These are phyloP conservation scores for Aulographum hederae DNA, from an alignment of 2,329 filamentous ascomycete species.

Conservation along the genomic window DNA sequence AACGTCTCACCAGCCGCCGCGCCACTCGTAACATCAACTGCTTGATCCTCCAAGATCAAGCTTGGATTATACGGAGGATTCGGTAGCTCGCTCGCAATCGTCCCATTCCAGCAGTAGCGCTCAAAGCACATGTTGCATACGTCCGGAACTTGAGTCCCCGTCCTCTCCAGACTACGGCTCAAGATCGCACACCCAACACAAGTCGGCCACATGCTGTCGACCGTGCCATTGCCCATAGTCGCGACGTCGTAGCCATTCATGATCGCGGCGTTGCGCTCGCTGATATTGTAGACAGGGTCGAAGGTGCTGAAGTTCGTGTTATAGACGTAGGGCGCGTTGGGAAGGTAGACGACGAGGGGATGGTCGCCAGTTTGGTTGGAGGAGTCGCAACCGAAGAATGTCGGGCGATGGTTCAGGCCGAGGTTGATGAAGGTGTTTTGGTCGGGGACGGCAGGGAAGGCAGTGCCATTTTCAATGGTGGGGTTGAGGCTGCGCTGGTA, in stretches of 20 bases:
- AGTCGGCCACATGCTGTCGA: conserved; percentile 55
- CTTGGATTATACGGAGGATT: conserved; percentile 23
- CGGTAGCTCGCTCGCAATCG: conserved; percentile 25
- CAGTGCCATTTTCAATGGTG: conserved; percentile 46
- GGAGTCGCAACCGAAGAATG: conserved; percentile 64
- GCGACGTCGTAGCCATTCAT: conserved; percentile 70
- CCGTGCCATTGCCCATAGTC: conserved; percentile 65
- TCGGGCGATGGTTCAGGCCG: conserved; percentile 53
- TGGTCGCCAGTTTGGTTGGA: conserved; percentile 39
- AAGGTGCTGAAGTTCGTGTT: conserved; percentile 69
- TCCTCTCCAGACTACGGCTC: conserved; percentile 54
- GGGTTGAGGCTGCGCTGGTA: conserved; percentile 48
- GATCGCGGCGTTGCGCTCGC: conserved; percentile 62
- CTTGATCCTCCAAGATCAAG: conserved; percentile 1
- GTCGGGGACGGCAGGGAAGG: conserved; percentile 56
- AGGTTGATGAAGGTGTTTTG: conserved; percentile 63
- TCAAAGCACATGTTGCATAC: conserved; percentile 62
- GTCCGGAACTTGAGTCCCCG: conserved; percentile 46
- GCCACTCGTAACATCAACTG: background rate
- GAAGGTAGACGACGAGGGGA: conserved; percentile 72
- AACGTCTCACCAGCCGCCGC: background rate
- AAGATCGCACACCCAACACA: conserved; percentile 84
- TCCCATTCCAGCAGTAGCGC: conserved; percentile 90
- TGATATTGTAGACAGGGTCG: conserved; percentile 41
- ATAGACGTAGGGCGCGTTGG: conserved; percentile 65